phyloP scores from a whole-genome alignment of 768 basidiomycete genomes.

The Russula virescens region DNA sequence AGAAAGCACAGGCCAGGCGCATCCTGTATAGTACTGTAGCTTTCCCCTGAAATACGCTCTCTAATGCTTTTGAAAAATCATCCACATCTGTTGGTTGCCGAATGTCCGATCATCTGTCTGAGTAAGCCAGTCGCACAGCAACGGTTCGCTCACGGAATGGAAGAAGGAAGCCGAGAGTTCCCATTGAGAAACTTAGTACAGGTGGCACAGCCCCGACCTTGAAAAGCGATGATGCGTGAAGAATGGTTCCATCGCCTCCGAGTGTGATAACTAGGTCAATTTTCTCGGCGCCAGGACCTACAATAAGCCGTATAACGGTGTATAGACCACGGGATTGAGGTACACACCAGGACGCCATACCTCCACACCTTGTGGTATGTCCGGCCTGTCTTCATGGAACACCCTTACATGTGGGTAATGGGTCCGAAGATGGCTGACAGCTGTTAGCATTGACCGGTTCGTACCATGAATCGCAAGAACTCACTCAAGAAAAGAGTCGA shows the following conservation, averaged over 20 bases:
- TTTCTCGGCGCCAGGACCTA: constrained; percentile 45
- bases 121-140: background rate
- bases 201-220: constrained; percentile 89
- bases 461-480: constrained; percentile 22
- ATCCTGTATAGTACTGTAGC: constrained; percentile 83
- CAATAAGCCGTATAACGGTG: background rate
- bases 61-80: constrained; percentile 73
- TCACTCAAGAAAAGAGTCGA: constrained; percentile 66
- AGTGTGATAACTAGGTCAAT: constrained; percentile 88
- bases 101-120: background rate
- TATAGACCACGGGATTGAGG: background rate
- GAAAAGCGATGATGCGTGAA: constrained; percentile 90
- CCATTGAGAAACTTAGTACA: constrained; percentile 86
- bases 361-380: constrained; percentile 45
- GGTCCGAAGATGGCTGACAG: constrained; percentile 29
- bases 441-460: constrained; percentile 2
- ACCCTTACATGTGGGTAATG: constrained; percentile 31
- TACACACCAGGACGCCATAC: constrained; percentile 55
- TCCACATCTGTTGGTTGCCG: constrained; percentile 76
- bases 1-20: constrained; percentile 80
- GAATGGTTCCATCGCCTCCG: constrained; percentile 92
- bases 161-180: constrained; percentile 86
- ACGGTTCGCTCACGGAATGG: constrained; percentile 75
- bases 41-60: constrained; percentile 72
- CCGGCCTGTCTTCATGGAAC: constrained; percentile 37